A percentile compares a stretch with the other conserved stretches of the same genome.
Evolutionary conservation across 257 asterid species (phyloP).

Genomic region (Solanum tacnaense): DNA sequence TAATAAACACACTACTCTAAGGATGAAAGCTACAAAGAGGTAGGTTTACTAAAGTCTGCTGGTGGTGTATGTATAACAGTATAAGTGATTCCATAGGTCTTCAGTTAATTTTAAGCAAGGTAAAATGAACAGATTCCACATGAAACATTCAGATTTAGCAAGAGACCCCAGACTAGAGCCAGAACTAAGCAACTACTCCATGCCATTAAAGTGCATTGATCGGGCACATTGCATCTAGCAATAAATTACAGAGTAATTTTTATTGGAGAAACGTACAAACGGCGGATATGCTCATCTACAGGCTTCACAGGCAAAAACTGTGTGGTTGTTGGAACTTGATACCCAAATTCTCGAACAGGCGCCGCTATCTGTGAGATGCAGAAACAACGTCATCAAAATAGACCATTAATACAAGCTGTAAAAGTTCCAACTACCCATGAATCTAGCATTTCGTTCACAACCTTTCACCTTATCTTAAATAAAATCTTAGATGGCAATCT

Average conservation of each 20-base stretch:
- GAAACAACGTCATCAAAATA: background rate
- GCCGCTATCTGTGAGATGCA: constrained; percentile 33
- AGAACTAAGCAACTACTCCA: background rate
- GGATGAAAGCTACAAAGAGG: background rate
- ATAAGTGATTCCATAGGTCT: background rate
- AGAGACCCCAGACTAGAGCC: background rate
- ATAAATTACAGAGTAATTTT: background rate
- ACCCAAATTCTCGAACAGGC: constrained; percentile 29
- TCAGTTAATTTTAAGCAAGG: background rate
- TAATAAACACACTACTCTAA: background rate
- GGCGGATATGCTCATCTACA: constrained; percentile 35
- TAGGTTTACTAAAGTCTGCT: background rate
- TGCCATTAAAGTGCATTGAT: background rate
- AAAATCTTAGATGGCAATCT: background rate
- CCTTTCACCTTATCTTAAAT: background rate
- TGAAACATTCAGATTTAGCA: background rate
- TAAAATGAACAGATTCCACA: background rate
- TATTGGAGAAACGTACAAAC: constrained; percentile 42
- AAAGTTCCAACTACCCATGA: background rate
- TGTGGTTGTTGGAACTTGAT: constrained; percentile 31
- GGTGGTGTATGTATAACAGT: background rate
- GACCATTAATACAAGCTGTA: background rate
- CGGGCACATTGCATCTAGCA: background rate
- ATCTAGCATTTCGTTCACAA: background rate
- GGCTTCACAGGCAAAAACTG: constrained; percentile 33